phyloP scores from a whole-genome alignment of 805 yeast species.

The Metschnikowia dekortorum region DNA sequence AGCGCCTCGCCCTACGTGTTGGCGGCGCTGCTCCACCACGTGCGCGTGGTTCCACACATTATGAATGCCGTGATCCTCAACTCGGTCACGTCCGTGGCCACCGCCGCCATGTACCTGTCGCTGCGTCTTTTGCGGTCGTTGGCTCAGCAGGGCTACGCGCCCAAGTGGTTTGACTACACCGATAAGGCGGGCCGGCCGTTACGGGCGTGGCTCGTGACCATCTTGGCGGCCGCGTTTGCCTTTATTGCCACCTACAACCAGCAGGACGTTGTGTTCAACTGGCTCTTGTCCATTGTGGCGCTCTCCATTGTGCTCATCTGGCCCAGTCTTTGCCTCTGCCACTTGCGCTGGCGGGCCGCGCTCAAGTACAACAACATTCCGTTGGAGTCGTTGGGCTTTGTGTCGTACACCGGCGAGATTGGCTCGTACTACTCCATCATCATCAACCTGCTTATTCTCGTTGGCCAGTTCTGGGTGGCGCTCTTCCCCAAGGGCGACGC shows the following conservation, averaged over 20 bases:
- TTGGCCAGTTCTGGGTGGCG: slow-evolving; percentile 44
- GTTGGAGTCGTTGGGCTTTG: slow-evolving; percentile 21
- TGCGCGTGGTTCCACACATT: slow-evolving; percentile 26
- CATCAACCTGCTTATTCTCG: slow-evolving; percentile 29
- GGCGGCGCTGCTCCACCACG: slow-evolving; percentile 26
- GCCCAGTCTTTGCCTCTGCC: slow-evolving; percentile 25
- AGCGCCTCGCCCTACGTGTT: slow-evolving; percentile 27
- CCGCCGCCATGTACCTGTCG: slow-evolving; percentile 29
- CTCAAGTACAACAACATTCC: slow-evolving; percentile 21
- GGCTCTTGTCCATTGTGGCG: slow-evolving; percentile 29
- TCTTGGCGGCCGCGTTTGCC: slow-evolving; percentile 21
- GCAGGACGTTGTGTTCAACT: slow-evolving; percentile 27
- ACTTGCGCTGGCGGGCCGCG: slow-evolving; percentile 28
- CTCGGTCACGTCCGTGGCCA: slow-evolving; percentile 29
- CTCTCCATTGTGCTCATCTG: slow-evolving; percentile 24
- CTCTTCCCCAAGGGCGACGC: slow-evolving; percentile 31
- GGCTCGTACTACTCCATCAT: slow-evolving; percentile 35
- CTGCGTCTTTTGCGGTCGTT: slow-evolving; percentile 24
- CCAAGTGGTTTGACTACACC: slow-evolving; percentile 25
- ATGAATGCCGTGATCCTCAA: slow-evolving; percentile 31
- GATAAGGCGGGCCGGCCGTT: slow-evolving; percentile 27
- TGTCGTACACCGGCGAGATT: slow-evolving; percentile 36
- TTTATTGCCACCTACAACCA: slow-evolving; percentile 30
- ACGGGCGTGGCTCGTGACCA: slow-evolving; percentile 24
- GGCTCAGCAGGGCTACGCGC: slow-evolving; percentile 27